Conservation (phyloP, 202 grass and related monocot species). For the Dendrocalamus latiflorus region DNA sequence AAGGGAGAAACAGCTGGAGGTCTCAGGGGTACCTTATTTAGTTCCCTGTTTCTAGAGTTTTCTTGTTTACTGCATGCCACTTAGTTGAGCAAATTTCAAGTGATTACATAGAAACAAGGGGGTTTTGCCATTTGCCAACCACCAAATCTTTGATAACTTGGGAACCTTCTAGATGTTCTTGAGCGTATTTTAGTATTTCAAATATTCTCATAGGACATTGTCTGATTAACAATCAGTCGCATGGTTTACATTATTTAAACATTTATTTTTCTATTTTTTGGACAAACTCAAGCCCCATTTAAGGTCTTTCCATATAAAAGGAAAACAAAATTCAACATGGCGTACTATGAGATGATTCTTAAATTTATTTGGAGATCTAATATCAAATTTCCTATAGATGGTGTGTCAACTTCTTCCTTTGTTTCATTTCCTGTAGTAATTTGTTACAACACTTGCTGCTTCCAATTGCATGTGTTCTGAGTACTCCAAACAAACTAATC, state of each 20-base stretch:
- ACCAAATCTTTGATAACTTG: slow-evolving; percentile 11
- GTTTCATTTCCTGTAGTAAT: background rate
- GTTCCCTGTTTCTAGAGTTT: background rate
- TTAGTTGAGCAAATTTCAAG: slow-evolving; percentile 5
- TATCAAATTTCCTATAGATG: slow-evolving; percentile 7
- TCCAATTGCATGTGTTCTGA: background rate
- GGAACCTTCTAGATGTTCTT: slow-evolving; percentile 1
- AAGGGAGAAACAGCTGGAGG: slow-evolving; percentile 27
- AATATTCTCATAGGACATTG: background rate
- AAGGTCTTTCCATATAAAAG: slow-evolving; percentile 23
- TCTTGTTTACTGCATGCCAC: background rate
- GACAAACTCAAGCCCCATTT: background rate
- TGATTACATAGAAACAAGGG: background rate
- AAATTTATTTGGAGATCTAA: background rate
- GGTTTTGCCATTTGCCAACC: slow-evolving; percentile 1
- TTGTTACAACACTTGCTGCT: background rate
- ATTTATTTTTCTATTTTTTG: slow-evolving; percentile 15
- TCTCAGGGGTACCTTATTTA: slow-evolving; percentile 25
- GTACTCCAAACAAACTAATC: background rate
- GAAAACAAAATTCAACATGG: slow-evolving; percentile 10
- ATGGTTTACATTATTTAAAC: slow-evolving; percentile 16
- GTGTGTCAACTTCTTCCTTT: background rate
- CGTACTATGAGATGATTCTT: background rate
- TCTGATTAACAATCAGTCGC: background rate
- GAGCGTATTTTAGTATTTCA: background rate